Evolutionary conservation across 257 asterid genomes (phyloP).

Genomic region (Solanum corneliomulleri): DNA sequence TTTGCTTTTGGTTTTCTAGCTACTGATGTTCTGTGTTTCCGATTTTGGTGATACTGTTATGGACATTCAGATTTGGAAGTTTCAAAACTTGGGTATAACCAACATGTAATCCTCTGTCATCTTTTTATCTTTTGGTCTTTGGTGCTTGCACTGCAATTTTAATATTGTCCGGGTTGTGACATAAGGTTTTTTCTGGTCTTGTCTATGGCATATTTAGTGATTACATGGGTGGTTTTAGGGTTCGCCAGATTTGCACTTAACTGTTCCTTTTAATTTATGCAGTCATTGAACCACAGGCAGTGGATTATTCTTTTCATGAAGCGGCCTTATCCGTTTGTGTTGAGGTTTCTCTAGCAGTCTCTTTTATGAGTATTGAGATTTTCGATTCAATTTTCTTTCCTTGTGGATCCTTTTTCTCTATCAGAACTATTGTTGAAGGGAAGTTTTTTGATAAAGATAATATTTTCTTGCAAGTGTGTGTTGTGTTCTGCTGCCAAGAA

Average conservation of each 20-base stretch:
- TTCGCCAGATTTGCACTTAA: too few relatives aligned
- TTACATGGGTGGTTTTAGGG: too few relatives aligned
- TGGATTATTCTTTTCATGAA: not conserved
- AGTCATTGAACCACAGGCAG: not conserved
- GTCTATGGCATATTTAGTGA: not conserved
- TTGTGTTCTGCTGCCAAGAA: not conserved
- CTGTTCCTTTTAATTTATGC: not conserved
- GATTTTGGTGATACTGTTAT: not conserved
- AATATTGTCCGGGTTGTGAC: not conserved
- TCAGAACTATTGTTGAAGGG: not conserved
- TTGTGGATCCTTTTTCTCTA: not conserved
- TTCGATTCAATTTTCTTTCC: not conserved
- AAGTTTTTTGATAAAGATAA: not conserved
- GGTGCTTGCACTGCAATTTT: not conserved
- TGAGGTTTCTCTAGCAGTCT: not conserved
- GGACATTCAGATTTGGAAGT: not conserved
- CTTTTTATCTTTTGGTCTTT: not conserved
- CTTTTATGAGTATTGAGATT: not conserved
- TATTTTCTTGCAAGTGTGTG: not conserved
- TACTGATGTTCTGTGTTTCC: not conserved
- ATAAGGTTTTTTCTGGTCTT: not conserved
- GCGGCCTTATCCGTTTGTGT: not conserved
- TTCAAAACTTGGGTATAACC: not conserved
- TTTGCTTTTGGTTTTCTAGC: not conserved
- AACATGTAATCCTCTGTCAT: not conserved